Percentiles rank a stretch among this genome's conserved stretches.
phyloP scores from a whole-genome alignment of 192 early-diverging fungal species.

The Backusella australiensis region DNA sequence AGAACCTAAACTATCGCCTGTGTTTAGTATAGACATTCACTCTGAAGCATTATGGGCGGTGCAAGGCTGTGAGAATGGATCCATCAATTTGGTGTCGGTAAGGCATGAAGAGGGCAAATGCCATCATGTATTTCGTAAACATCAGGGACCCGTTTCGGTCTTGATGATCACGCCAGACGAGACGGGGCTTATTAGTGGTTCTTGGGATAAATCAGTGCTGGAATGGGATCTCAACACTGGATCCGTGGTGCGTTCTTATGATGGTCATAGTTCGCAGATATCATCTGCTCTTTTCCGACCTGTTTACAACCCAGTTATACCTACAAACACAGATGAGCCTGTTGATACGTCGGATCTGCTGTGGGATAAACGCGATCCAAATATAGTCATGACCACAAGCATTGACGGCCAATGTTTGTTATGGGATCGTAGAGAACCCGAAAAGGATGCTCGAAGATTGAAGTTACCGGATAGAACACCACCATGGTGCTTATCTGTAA shows the following conservation, averaged over 20 bases:
- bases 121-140: constrained; percentile 77
- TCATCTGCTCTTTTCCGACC: constrained; percentile 75
- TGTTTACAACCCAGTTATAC: constrained; percentile 13
- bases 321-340: background rate
- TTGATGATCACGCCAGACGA: constrained; percentile 82
- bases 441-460: constrained; percentile 48
- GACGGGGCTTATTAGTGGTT: constrained; percentile 81
- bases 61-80: constrained; percentile 78
- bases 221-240: constrained; percentile 90
- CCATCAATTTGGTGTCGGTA: constrained; percentile 83
- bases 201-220: constrained; percentile 88
- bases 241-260: constrained; percentile 60
- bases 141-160: constrained; percentile 82
- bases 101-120: constrained; percentile 94
- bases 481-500: constrained; percentile 71
- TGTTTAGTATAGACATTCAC: constrained; percentile 90
- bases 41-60: constrained; percentile 87
- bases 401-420: constrained; percentile 71
- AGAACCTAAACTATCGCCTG: constrained; percentile 80
- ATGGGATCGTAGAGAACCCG: constrained; percentile 71
- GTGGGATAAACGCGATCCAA: constrained; percentile 20
- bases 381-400: constrained; percentile 68
- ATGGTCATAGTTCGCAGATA: constrained; percentile 80
- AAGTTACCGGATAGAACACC: constrained; percentile 60
- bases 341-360: background rate